Evolutionary conservation across 2,329 filamentous ascomycete genomes (phyloP).

Genomic region (Didymellaceae sp.): DNA sequence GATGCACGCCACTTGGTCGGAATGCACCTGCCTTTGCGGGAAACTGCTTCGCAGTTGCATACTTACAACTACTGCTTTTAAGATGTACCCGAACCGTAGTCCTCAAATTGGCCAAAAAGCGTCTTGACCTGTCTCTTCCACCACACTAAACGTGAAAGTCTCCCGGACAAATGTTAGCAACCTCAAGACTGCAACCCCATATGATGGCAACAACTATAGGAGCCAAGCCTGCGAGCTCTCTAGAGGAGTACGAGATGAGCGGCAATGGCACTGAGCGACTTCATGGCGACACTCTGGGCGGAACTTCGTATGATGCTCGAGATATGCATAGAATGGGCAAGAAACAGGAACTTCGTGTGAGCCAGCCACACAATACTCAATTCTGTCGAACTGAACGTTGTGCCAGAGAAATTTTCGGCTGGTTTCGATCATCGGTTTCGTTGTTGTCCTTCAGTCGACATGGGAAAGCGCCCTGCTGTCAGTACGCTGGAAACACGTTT

Average conservation of each 20-base stretch:
- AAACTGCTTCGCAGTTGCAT: neutral
- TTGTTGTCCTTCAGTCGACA: conserved; percentile 25
- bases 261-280: conserved; percentile 9
- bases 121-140: neutral
- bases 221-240: conserved; percentile 9
- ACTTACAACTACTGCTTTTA: neutral
- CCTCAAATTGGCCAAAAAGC: neutral
- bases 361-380: neutral
- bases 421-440: conserved; percentile 26
- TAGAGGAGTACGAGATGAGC: conserved; percentile 22
- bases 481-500: neutral
- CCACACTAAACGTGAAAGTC: neutral
- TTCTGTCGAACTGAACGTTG: conserved; percentile 1
- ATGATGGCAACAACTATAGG: conserved; percentile 11
- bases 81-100: neutral
- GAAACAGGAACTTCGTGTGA: conserved; percentile 27
- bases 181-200: neutral
- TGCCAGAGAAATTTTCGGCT: conserved; percentile 25
- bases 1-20: neutral
- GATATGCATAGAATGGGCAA: conserved; percentile 37
- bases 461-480: conserved; percentile 26
- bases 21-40: conserved; percentile 2
- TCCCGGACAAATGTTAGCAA: neutral
- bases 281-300: conserved; percentile 16
- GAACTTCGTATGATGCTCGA: conserved; percentile 22